A percentile compares a stretch with the other conserved stretches of the same genome.
These are phyloP conservation scores for Candida berthetii DNA, from an alignment of 805 yeast genomes.

Conservation along the genomic window DNA sequence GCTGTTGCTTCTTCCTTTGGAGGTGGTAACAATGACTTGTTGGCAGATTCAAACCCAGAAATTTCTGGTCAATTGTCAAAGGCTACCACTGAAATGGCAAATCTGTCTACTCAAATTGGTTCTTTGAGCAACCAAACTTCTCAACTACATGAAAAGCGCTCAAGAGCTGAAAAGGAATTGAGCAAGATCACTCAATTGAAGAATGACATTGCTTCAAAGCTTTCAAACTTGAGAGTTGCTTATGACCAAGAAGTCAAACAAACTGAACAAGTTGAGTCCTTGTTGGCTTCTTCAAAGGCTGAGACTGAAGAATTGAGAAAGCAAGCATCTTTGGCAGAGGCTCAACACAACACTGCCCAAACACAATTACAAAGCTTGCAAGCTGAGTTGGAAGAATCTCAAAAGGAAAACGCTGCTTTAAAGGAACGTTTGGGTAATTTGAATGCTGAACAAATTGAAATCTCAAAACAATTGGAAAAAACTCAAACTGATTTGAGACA, in stretches of 20 bases:
- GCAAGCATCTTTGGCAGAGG: constrained; percentile 72
- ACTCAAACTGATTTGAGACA: constrained; percentile 51
- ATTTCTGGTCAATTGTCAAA: constrained; percentile 64
- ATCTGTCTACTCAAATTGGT: constrained; percentile 76
- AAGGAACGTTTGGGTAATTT: constrained; percentile 63
- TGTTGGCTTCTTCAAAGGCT: constrained; percentile 48
- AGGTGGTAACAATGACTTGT: constrained; percentile 38
- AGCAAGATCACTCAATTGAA: constrained; percentile 61
- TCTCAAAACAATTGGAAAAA: constrained; percentile 49
- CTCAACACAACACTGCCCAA: constrained; percentile 67
- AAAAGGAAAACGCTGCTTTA: constrained; percentile 54
- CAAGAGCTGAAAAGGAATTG: constrained; percentile 72
- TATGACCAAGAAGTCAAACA: constrained; percentile 77
- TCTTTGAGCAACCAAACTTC: constrained; percentile 74
- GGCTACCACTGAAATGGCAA: constrained; percentile 83
- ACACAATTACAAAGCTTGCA: constrained; percentile 57
- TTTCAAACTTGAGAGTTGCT: constrained; percentile 56
- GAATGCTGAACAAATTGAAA: constrained; percentile 59
- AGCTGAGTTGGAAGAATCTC: constrained; percentile 56
- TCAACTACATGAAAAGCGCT: constrained; percentile 60
- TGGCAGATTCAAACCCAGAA: constrained; percentile 43
- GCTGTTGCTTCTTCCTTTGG: constrained; percentile 3
- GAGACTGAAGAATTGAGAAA: constrained; percentile 68
- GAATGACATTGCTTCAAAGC: constrained; percentile 66
- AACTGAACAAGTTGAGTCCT: constrained; percentile 64